Conservation (phyloP, 2,329 filamentous ascomycete genomes). For the Aureobasidium sp. region DNA sequence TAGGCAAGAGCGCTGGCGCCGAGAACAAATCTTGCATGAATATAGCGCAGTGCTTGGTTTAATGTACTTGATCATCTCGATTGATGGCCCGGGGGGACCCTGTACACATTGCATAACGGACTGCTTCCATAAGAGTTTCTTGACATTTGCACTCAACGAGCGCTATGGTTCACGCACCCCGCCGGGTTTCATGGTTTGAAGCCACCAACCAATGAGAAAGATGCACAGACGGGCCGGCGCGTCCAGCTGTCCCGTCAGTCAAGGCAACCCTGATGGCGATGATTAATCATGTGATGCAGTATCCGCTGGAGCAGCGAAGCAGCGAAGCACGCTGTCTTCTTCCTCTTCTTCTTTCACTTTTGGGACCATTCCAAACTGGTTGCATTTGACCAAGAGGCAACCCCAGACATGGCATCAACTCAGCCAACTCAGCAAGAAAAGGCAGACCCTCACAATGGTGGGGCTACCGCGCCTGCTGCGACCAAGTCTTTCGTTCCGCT, state of each 20-base stretch:
- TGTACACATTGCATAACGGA: no score
- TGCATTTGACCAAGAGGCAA: background rate
- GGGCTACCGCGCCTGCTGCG: background rate
- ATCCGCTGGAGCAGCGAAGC: background rate
- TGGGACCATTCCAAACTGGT: background rate
- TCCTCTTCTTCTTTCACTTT: background rate
- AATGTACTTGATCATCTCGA: background rate
- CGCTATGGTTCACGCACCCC: no score
- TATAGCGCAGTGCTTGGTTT: background rate
- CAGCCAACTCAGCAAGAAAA: conserved; percentile 15
- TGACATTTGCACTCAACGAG: no score
- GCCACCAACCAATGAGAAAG: background rate
- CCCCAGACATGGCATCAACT: conserved; percentile 2
- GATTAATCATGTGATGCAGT: conserved; percentile 4
- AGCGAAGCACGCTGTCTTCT: background rate
- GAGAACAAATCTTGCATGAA: background rate
- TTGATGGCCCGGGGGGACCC: no score
- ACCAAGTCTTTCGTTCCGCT: conserved; percentile 18
- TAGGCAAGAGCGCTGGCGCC: conserved; percentile 3
- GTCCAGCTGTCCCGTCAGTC: background rate
- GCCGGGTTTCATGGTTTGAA: no score
- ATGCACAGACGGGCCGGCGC: background rate
- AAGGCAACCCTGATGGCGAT: background rate
- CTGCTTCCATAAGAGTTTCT: no score
- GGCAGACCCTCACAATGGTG: conserved; percentile 5